Conservation (phyloP, 1,284 basidiomycete species). For the Trametes sp. region DNA sequence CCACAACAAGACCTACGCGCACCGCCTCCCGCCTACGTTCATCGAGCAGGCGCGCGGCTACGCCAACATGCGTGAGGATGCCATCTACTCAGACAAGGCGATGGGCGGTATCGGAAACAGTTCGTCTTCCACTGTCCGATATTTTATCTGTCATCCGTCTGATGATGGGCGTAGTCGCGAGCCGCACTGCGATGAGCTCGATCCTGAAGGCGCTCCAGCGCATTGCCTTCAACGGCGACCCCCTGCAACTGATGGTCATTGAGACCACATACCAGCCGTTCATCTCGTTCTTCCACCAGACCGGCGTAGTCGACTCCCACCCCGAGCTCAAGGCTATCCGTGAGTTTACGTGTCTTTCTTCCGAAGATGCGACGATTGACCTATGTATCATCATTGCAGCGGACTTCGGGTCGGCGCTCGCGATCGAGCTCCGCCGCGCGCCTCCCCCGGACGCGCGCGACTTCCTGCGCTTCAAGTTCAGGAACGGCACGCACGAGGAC, state of each 20-base stretch:
- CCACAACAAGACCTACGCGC: conserved; percentile 82
- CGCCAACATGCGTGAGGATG: conserved; percentile 82
- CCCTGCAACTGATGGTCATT: conserved; percentile 78
- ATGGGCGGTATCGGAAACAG: conserved; percentile 79
- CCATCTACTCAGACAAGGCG: conserved; percentile 72
- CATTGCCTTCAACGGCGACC: conserved; percentile 80
- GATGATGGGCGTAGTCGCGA: conserved; percentile 65
- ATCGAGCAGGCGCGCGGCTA: conserved; percentile 73
- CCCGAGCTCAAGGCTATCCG: conserved; percentile 71
- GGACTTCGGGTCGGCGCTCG: conserved; percentile 79
- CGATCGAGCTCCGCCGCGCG: conserved; percentile 80
- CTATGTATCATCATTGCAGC: conserved; percentile 50
- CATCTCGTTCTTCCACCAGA: conserved; percentile 86
- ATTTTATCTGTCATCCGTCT: neutral
- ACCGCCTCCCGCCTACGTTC: conserved; percentile 73
- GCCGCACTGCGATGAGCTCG: conserved; percentile 77
- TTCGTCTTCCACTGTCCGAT: conserved; percentile 35
- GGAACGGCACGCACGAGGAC: conserved; percentile 75
- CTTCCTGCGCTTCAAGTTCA: conserved; percentile 85
- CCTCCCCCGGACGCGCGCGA: conserved; percentile 77
- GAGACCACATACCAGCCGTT: conserved; percentile 89
- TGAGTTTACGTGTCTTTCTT: conserved; percentile 41
- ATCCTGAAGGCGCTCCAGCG: conserved; percentile 75
- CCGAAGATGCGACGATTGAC: too few relatives aligned
- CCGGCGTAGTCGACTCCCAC: conserved; percentile 62